phyloP scores from a whole-genome alignment of 805 yeast genomes.

The Dipodascopsis tothii region DNA sequence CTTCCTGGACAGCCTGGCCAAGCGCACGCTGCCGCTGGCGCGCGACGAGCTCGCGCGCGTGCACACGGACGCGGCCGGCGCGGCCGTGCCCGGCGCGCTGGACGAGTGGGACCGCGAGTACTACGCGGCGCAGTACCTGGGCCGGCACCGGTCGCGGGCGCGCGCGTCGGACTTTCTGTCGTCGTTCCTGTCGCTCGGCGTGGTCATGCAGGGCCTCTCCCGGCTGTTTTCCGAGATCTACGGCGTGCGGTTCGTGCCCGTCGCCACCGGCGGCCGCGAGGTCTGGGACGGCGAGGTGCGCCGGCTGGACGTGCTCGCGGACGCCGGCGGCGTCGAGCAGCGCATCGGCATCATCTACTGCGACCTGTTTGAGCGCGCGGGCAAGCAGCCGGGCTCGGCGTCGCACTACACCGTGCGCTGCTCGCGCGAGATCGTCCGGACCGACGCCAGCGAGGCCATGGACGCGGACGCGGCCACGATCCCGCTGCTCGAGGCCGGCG shows the following conservation, averaged over 20 bases:
- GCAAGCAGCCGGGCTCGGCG: conserved; percentile 66
- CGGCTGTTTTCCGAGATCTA: conserved; percentile 61
- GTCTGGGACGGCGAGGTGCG: conserved; percentile 86
- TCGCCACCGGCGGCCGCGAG: conserved; percentile 57
- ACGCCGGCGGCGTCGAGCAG: conserved; percentile 27
- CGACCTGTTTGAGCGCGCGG: conserved; percentile 72
- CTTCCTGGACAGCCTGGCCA: conserved; percentile 56
- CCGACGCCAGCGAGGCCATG: conserved; percentile 39
- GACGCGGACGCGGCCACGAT: conserved; percentile 17
- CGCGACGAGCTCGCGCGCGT: conserved; percentile 49
- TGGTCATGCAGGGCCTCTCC: conserved; percentile 76
- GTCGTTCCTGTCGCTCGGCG: conserved; percentile 73
- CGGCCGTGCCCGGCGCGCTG: conserved; percentile 34
- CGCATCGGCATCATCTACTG: conserved; percentile 76
- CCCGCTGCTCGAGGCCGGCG: conserved; percentile 30
- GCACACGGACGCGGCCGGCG: conserved; percentile 32
- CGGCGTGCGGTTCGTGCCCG: conserved; percentile 69
- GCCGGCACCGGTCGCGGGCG: conserved; percentile 31
- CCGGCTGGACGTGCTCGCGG: conserved; percentile 66
- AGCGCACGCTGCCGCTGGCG: conserved; percentile 47
- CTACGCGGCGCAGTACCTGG: conserved; percentile 34
- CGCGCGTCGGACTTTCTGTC: conserved; percentile 43
- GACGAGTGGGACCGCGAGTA: conserved; percentile 93
- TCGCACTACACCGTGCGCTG: conserved; percentile 95
- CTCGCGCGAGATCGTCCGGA: conserved; percentile 66